A percentile compares a stretch with the other conserved stretches of the same genome.
Conservation (phyloP, 768 basidiomycete genomes). For the Kwoniella newhampshirensis region DNA sequence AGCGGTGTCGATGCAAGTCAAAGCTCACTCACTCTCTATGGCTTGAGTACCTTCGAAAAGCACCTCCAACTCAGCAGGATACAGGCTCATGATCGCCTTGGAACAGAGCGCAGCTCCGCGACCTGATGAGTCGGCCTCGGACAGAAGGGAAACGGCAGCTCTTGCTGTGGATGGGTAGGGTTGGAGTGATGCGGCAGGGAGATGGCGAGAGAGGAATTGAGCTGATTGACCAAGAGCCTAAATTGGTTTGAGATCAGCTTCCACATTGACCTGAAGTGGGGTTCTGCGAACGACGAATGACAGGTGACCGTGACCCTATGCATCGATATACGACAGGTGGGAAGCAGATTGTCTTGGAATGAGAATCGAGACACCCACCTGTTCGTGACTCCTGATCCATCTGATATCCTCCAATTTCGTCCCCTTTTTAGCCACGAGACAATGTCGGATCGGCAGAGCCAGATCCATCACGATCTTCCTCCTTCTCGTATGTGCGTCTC, state of each 20-base stretch:
- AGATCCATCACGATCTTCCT: slow-evolving; percentile 32
- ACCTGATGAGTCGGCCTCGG: slow-evolving; percentile 4
- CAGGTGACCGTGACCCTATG: too few species aligned
- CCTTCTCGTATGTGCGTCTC: background rate
- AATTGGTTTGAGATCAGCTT: too few species aligned
- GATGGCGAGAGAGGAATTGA: slow-evolving; percentile 27
- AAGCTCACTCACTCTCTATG: slow-evolving; percentile 30
- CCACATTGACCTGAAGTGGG: too few species aligned
- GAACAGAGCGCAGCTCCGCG: slow-evolving; percentile 49
- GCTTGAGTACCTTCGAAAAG: slow-evolving; percentile 41
- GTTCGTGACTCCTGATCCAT: slow-evolving; percentile 51
- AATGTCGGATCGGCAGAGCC: slow-evolving; percentile 41
- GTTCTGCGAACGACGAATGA: too few species aligned
- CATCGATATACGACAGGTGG: too few species aligned
- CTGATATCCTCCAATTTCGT: slow-evolving; percentile 36
- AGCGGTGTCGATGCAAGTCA: background rate
- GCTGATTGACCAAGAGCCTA: slow-evolving; percentile 53
- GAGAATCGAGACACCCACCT: slow-evolving; percentile 33
- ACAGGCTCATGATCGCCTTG: slow-evolving; percentile 22
- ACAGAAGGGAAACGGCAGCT: slow-evolving; percentile 39
- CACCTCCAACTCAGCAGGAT: slow-evolving; percentile 32
- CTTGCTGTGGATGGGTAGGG: slow-evolving; percentile 43
- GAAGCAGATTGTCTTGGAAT: background rate
- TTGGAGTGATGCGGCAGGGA: slow-evolving; percentile 32
- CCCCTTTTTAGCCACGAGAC: slow-evolving; percentile 37